Percentiles rank a stretch among this genome's conserved stretches.
Conservation (phyloP, 2,329 filamentous ascomycete genomes). For the Colletotrichum neosansevieriae region DNA sequence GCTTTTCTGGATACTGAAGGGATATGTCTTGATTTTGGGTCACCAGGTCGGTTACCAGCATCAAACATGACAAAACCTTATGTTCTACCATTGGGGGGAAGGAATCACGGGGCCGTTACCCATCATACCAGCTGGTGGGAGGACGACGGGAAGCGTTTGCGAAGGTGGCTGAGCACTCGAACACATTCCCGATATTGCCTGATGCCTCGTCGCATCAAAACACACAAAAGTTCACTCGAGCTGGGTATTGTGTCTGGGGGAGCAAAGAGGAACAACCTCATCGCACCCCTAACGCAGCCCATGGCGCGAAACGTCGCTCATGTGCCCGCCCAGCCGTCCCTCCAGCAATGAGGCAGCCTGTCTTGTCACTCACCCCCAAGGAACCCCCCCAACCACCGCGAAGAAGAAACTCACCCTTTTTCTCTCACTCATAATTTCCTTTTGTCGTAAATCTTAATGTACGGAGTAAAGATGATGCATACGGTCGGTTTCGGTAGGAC, state of each 20-base stretch:
- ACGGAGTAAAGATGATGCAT: conserved; percentile 41
- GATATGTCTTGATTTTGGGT: conserved; percentile 20
- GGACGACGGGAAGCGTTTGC: conserved; percentile 24
- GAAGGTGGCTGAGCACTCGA: conserved; percentile 9
- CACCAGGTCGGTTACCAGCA: conserved; percentile 9
- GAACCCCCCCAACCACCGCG: background rate
- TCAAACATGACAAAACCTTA: conserved; percentile 18
- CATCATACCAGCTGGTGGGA: background rate
- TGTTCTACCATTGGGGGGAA: conserved; percentile 1
- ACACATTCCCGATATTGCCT: conserved; percentile 4
- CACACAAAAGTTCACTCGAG: conserved; percentile 21
- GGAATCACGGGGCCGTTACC: background rate
- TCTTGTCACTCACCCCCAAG: background rate
- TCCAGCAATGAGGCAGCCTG: conserved; percentile 12
- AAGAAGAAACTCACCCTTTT: background rate
- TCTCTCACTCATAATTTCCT: conserved; percentile 35
- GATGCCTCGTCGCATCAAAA: conserved; percentile 16
- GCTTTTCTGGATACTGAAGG: conserved; percentile 37
- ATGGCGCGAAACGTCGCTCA: conserved; percentile 1
- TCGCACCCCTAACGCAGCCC: background rate
- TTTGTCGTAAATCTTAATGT: conserved; percentile 40
- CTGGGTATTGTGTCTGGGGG: conserved; percentile 11
- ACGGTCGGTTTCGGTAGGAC: conserved; percentile 39
- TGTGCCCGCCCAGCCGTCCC: background rate
- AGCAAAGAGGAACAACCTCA: conserved; percentile 4